Base-by-base conservation (phyloP, 1,284 basidiomycete genomes). In the Irpex lacteus region DNA sequence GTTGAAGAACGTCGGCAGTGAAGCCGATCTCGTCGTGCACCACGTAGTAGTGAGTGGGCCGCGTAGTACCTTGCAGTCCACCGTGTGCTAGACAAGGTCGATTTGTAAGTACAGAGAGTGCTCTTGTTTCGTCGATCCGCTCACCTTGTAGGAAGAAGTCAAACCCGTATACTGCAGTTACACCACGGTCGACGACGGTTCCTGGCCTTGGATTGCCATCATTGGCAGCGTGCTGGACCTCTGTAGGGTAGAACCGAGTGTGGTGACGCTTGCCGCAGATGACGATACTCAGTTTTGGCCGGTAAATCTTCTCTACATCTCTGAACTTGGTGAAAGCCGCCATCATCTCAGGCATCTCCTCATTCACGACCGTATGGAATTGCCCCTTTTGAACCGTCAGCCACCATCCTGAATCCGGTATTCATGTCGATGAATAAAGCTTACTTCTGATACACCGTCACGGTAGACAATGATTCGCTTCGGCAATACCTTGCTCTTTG, bases 201-300 rank as follows among this genome's bases (percentile, higher is more conserved):
- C 91, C 91, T 4, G 91, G 82, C 59, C 80, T 82, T 1, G 90
- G 87, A 66, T 93, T 93, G 0, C 88, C 89, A 61, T 90, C 83
- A 1, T 69, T 59, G 62, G 88, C 89, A 0, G 85, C 89, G 49
- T 84, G 75, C 8, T 70, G 70, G 1, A 72, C 73, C 40, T 84
- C 80, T 3, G 85, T 88, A 3, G 92, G 90, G 72, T 86, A 94
- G 79, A 94, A 94, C 11, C 92, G 87, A 8, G 92, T 92, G 72
- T 94, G 90, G 68, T 94, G 93, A 1, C 92, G 85, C 76, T 94
- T 94, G 19, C 89, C 87, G 72, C 91, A 93, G 63, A 94, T 85
- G 66, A 94, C 85, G 67, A 93, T 89, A 7, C 87, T 90, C 6
- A 95, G 74, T 70, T 86, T 85, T 1, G 91, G 92, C 2, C 72